Percentiles rank a stretch among this genome's conserved stretches.
Evolutionary conservation across 2,329 filamentous ascomycete genomes (phyloP).

Genomic region (Apiospora arundinis): DNA sequence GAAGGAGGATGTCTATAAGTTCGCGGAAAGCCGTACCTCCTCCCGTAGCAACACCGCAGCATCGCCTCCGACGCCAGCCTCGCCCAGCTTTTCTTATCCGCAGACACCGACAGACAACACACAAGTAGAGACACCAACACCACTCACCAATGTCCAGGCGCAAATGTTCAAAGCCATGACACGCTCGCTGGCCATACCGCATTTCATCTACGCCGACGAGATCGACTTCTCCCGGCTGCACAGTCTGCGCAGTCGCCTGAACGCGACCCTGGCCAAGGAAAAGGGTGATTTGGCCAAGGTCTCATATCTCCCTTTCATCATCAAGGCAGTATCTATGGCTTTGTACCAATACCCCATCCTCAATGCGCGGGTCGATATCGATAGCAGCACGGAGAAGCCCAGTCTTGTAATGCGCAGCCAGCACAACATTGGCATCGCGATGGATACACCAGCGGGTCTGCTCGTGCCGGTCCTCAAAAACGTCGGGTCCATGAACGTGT

Average conservation of each 20-base stretch:
- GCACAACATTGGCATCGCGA: conserved; percentile 95
- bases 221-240: conserved; percentile 81
- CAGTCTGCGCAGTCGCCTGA: conserved; percentile 75
- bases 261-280: conserved; percentile 64
- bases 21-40: conserved; percentile 58
- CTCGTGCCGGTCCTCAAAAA: conserved; percentile 91
- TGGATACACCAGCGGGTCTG: conserved; percentile 89
- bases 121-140: conserved; percentile 72
- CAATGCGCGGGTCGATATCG: conserved; percentile 80
- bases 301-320: conserved; percentile 91
- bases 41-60: conserved; percentile 24
- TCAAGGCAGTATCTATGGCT: conserved; percentile 92
- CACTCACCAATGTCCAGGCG: conserved; percentile 79
- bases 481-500: conserved; percentile 77
- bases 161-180: conserved; percentile 99
- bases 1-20: conserved; percentile 88
- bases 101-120: conserved; percentile 41
- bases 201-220: conserved; percentile 94
- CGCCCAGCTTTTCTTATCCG: conserved; percentile 36
- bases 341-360: conserved; percentile 83
- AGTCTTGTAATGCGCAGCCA: conserved; percentile 77
- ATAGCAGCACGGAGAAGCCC: conserved; percentile 64
- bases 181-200: conserved; percentile 85
- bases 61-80: conserved; percentile 32
- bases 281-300: conserved; percentile 64